These are phyloP conservation scores for Volvariella volvacea DNA, from an alignment of 1,284 basidiomycete genomes.

Conservation along the genomic window DNA sequence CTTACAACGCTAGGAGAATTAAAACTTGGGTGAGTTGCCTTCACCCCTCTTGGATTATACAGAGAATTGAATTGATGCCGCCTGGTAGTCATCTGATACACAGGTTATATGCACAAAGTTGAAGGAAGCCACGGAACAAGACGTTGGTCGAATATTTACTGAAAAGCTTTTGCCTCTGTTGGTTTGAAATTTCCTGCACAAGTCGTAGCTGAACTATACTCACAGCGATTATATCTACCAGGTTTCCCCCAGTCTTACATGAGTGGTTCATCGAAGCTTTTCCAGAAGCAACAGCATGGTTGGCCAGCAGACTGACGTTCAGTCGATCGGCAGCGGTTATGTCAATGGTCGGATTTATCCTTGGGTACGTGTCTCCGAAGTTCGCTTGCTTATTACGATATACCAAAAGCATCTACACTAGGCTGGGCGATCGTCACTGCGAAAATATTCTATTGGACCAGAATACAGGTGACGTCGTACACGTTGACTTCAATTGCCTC, in stretches of 20 bases:
- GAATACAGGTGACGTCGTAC: conserved; percentile 87
- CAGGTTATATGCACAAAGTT: conserved; percentile 52
- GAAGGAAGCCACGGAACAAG: conserved; percentile 41
- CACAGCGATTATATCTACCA: conserved; percentile 25
- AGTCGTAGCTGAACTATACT: neutral
- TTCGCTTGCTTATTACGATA: neutral
- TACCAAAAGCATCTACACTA: conserved; percentile 23
- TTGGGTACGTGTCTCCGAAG: conserved; percentile 68
- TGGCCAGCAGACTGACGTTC: conserved; percentile 83
- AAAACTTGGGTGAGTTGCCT: conserved; percentile 51
- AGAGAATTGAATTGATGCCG: neutral
- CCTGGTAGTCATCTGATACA: conserved; percentile 20
- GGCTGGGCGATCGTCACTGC: conserved; percentile 94
- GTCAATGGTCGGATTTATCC: conserved; percentile 98
- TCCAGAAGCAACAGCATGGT: conserved; percentile 95
- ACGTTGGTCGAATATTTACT: conserved; percentile 56
- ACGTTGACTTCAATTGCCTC: conserved; percentile 98
- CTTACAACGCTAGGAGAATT: conserved; percentile 65
- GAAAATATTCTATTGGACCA: conserved; percentile 96
- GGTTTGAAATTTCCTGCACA: conserved; percentile 15
- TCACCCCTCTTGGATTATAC: neutral
- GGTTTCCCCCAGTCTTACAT: conserved; percentile 85
- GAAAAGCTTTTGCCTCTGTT: conserved; percentile 57
- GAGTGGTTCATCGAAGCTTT: conserved; percentile 98
- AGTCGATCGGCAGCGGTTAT: conserved; percentile 93